phyloP scores from a whole-genome alignment of 768 basidiomycete genomes.

The Exidia glandulosa region DNA sequence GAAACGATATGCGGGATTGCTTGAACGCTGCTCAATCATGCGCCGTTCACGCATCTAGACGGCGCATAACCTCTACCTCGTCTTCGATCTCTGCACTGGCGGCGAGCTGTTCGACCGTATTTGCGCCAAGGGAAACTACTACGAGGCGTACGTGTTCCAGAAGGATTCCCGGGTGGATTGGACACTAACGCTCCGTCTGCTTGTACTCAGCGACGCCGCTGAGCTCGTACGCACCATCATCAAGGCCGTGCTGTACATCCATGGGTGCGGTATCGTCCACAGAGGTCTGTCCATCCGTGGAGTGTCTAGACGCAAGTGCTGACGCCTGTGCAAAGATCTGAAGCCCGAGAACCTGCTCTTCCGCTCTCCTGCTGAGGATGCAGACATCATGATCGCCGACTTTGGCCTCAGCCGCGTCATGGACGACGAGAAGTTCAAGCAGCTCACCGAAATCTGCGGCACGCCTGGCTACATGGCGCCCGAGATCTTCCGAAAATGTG shows the following conservation, averaged over 20 bases:
- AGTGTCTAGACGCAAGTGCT: neutral
- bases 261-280: conserved; percentile 87
- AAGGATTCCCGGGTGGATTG: neutral
- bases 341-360: conserved; percentile 98
- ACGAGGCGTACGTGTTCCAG: conserved; percentile 59
- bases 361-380: conserved; percentile 76
- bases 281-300: conserved; percentile 38
- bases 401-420: conserved; percentile 89
- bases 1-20: no score
- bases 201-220: conserved; percentile 84
- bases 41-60: conserved; percentile 36
- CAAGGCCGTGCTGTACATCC: conserved; percentile 82
- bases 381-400: conserved; percentile 95
- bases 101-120: conserved; percentile 99
- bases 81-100: conserved; percentile 93
- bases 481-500: conserved; percentile 88
- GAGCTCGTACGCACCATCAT: conserved; percentile 79
- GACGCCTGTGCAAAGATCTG: conserved; percentile 43
- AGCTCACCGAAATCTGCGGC: conserved; percentile 92
- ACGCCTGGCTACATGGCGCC: conserved; percentile 96
- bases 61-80: conserved; percentile 84
- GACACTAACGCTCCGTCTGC: neutral
- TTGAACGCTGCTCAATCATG: neutral
- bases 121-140: conserved; percentile 94
- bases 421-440: conserved; percentile 77